Conservation (phyloP, 768 basidiomycete genomes). For the Kwoniella dendrophila region DNA sequence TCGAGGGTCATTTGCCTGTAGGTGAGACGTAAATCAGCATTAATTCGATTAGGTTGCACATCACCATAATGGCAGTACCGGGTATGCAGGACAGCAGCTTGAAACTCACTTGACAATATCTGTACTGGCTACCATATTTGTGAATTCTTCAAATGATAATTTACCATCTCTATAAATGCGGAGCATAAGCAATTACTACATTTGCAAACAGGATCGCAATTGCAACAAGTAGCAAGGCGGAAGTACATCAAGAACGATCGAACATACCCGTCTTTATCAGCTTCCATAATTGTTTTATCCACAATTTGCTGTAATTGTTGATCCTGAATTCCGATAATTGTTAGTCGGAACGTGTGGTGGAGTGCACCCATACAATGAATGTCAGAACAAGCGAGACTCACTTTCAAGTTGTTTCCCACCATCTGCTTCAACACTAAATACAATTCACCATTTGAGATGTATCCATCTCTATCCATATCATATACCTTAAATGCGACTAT, state of each 20-base stretch:
- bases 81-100: neutral
- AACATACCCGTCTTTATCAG: constrained; percentile 81
- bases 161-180: constrained; percentile 70
- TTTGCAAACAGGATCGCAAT: neutral
- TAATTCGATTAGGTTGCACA: too few relatives aligned
- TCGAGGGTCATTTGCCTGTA: constrained; percentile 52
- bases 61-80: neutral
- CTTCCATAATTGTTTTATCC: constrained; percentile 99
- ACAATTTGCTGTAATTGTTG: constrained; percentile 99
- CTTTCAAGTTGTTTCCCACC: constrained; percentile 99
- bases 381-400: constrained; percentile 49
- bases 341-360: neutral
- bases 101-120: constrained; percentile 84
- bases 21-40: neutral
- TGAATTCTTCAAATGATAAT: constrained; percentile 95
- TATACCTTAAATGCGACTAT: constrained; percentile 99
- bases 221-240: neutral
- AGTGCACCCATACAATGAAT: neutral
- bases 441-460: constrained; percentile 96
- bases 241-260: neutral
- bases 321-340: constrained; percentile 63
- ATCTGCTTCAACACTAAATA: constrained; percentile 99
- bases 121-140: constrained; percentile 94
- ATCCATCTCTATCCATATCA: constrained; percentile 96
- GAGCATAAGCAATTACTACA: neutral